Percentiles rank a stretch among this genome's conserved stretches.
These are phyloP conservation scores for Amanita rimosa DNA, from an alignment of 768 basidiomycete genomes.

Conservation along the genomic window DNA sequence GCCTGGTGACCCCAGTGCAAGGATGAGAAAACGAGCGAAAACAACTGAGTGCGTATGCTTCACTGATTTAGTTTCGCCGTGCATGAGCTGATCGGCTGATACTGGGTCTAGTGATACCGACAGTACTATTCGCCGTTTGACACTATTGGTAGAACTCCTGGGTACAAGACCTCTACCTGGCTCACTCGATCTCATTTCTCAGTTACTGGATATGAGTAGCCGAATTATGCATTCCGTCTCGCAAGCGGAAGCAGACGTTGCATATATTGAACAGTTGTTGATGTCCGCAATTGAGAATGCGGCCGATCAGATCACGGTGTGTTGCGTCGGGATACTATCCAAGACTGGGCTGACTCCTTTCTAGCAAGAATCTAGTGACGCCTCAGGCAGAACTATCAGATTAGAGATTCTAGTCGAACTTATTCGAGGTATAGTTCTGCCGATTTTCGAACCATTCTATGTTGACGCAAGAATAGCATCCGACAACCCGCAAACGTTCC, in stretches of 20 bases:
- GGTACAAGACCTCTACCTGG: conserved; percentile 53
- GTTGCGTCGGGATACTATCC: conserved; percentile 9
- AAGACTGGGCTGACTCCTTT: neutral
- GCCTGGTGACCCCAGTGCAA: conserved; percentile 26
- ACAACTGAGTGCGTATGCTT: conserved; percentile 35
- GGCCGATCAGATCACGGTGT: conserved; percentile 44
- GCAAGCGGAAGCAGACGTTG: conserved; percentile 49
- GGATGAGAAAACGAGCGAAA: conserved; percentile 56
- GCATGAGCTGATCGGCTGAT: conserved; percentile 1
- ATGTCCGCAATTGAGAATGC: conserved; percentile 71
- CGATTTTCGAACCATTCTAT: neutral
- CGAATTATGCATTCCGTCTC: conserved; percentile 48
- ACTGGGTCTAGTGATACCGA: conserved; percentile 18
- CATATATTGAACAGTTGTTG: conserved; percentile 73
- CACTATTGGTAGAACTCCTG: conserved; percentile 59
- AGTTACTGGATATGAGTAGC: conserved; percentile 62
- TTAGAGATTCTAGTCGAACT: conserved; percentile 83
- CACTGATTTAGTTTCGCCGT: neutral
- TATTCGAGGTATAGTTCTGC: conserved; percentile 49
- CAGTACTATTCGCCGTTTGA: conserved; percentile 35
- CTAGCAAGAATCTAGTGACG: conserved; percentile 42
- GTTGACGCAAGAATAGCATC: conserved; percentile 32
- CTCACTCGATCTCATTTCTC: conserved; percentile 59
- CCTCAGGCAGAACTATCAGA: conserved; percentile 45
- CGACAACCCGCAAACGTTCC: conserved; percentile 88